Evolutionary conservation across 306 rosid species (phyloP), one percentile per base, ranked within the genome.

Genomic region (Cajanus cajan): DNA sequence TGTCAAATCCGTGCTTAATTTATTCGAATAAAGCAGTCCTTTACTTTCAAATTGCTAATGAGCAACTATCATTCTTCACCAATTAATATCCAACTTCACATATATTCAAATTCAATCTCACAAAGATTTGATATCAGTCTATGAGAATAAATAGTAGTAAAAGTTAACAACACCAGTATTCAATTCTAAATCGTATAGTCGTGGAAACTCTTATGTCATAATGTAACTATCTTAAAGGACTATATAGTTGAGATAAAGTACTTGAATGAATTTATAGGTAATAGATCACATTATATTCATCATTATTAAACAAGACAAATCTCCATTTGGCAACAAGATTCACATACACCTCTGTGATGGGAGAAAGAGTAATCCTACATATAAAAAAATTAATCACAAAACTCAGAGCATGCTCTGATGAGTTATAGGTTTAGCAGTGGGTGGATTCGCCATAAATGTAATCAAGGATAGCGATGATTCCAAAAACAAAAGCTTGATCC

Each of bases 361-460:
- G 28, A 44, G 62, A 72, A 52, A 71, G 21, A 69, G 31, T 31
- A 31, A 45, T 69, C 39, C 40, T 61, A 5, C 67, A 31, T 2
- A 14, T 6, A 64, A 7, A 51, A 50, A 34, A 40, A 66, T 10
- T n/a, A 37, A 24, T 13, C 5, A 80, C 41, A 21, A 19, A 11
- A 18, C 31, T 64, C 22, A 13, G 43, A 68, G 55, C 66, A 41
- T 34, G 52, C 33, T 43, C 1, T 54, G 68, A 28, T 31, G 68
- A 19, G 13, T 18, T 71, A 12, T 1, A 16, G 54, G 15, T 57
- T 28, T 58, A 84, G 55, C 80, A 82, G 33, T 18, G 0, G 3
- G 89, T 82, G 43, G 89, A 82, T 86, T 86, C 89, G 7, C 89
- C 82, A 76, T 86, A 50, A 79, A 86, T 86, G 31, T 76, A 65